Percentiles rank a stretch among this genome's conserved stretches.
Conservation (phyloP, 495 filamentous ascomycete species). For the Aspergillus asperescens region DNA sequence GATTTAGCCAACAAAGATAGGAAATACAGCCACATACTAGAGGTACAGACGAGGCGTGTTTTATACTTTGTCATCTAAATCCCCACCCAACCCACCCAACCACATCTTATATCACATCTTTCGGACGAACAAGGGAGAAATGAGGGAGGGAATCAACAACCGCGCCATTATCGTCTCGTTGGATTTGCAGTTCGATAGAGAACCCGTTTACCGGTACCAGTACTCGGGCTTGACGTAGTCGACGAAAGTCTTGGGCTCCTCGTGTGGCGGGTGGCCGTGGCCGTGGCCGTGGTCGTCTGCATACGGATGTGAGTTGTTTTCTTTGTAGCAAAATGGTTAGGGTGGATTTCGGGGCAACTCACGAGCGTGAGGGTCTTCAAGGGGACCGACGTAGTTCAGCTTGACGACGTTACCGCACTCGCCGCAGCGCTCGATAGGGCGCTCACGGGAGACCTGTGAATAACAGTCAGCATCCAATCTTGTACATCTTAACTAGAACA, state of each 20-base stretch:
- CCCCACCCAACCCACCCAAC: neutral
- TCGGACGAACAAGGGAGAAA: neutral
- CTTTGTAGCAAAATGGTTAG: neutral
- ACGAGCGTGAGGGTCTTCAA: conserved; percentile 60
- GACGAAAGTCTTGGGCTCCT: conserved; percentile 87
- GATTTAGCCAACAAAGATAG: conserved; percentile 14
- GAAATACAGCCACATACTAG: conserved; percentile 24
- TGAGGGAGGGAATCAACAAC: neutral
- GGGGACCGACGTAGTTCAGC: conserved; percentile 90
- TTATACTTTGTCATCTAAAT: conserved; percentile 11
- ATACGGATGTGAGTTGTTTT: neutral
- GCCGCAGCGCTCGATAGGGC: conserved; percentile 85
- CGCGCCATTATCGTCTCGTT: conserved; percentile 16
- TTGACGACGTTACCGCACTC: conserved; percentile 95
- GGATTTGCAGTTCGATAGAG: conserved; percentile 8
- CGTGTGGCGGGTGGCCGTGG: conserved; percentile 51
- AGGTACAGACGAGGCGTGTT: conserved; percentile 9
- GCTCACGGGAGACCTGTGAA: conserved; percentile 73
- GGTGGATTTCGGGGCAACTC: conserved; percentile 15
- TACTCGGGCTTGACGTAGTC: conserved; percentile 92
- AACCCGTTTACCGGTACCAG: conserved; percentile 56
- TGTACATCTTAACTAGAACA: neutral
- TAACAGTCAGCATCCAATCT: neutral
- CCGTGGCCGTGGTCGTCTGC: conserved; percentile 46
- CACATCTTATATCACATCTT: neutral